Evolutionary conservation across 2,329 filamentous ascomycete species (phyloP).

Genomic region (Sporothrix mexicana): DNA sequence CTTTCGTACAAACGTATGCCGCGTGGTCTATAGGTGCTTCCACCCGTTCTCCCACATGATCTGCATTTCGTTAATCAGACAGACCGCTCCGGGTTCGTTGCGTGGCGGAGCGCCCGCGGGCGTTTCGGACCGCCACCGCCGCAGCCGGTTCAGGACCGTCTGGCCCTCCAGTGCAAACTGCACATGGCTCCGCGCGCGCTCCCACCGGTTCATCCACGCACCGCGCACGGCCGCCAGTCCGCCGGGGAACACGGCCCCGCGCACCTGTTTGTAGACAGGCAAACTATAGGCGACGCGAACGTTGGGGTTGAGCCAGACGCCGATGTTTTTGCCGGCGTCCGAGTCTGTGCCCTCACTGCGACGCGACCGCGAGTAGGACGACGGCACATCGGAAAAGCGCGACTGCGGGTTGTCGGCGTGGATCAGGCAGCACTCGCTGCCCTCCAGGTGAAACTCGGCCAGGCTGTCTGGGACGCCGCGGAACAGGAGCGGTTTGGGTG

Average conservation of each 20-base stretch:
- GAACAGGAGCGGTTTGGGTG: conserved; percentile 56
- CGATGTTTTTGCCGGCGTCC: conserved; percentile 44
- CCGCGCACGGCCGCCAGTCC: conserved; percentile 57
- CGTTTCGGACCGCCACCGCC: conserved; percentile 49
- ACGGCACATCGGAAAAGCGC: conserved; percentile 20
- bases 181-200: conserved; percentile 52
- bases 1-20: neutral
- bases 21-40: conserved; percentile 55
- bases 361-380: neutral
- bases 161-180: conserved; percentile 48
- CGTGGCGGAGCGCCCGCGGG: conserved; percentile 43
- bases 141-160: conserved; percentile 50
- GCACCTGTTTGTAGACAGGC: conserved; percentile 58
- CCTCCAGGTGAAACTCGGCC: conserved; percentile 68
- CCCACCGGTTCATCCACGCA: conserved; percentile 63
- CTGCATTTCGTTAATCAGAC: conserved; percentile 66
- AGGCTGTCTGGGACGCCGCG: conserved; percentile 69
- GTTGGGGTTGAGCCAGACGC: conserved; percentile 72
- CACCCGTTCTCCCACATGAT: conserved; percentile 64
- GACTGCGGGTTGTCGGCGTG: conserved; percentile 72
- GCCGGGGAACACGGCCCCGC: conserved; percentile 55
- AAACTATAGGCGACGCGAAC: conserved; percentile 70
- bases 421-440: conserved; percentile 79
- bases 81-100: conserved; percentile 54
- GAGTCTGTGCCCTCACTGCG: neutral